A percentile compares a stretch with the other conserved stretches of the same genome.
These are phyloP conservation scores for Dinochytrium kinnereticum DNA, from an alignment of 371 early-diverging fungal species.

Conservation along the genomic window DNA sequence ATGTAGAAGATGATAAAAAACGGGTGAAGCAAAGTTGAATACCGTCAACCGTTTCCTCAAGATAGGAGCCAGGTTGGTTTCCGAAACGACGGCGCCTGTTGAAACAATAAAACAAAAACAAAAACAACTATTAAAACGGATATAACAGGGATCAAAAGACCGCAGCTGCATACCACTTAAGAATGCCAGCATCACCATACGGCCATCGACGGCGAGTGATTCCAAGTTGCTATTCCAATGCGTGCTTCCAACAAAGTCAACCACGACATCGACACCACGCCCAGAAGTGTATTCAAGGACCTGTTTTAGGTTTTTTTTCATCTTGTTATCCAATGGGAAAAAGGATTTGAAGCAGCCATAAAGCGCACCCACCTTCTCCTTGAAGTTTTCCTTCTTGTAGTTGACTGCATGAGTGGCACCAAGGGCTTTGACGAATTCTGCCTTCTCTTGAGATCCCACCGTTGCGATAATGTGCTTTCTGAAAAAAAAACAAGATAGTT, in stretches of 20 bases:
- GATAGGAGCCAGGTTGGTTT: constrained; percentile 59
- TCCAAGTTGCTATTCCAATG: constrained; percentile 71
- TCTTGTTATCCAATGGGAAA: too few relatives aligned
- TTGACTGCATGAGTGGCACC: constrained; percentile 80
- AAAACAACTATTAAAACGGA: background rate
- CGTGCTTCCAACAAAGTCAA: constrained; percentile 74
- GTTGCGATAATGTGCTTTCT: constrained; percentile 67
- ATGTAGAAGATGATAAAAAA: background rate
- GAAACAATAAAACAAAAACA: background rate
- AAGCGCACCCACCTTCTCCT: constrained; percentile 63
- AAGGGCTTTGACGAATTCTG: constrained; percentile 63
- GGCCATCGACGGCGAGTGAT: constrained; percentile 71
- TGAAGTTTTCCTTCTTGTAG: constrained; percentile 70
- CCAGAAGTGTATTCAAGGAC: constrained; percentile 61
- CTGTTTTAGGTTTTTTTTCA: constrained; percentile 28
- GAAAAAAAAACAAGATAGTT: too few relatives aligned
- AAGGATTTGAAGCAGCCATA: too few relatives aligned
- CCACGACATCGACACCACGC: constrained; percentile 70
- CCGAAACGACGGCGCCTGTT: constrained; percentile 52
- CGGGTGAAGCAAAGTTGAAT: constrained; percentile 20
- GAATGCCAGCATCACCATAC: constrained; percentile 71
- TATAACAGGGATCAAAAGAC: too few relatives aligned
- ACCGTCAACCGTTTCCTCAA: constrained; percentile 69
- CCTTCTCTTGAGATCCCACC: constrained; percentile 69
- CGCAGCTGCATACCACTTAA: constrained; percentile 30